phyloP scores from a whole-genome alignment of 192 early-diverging fungal genomes.

The Mortierella antarctica region DNA sequence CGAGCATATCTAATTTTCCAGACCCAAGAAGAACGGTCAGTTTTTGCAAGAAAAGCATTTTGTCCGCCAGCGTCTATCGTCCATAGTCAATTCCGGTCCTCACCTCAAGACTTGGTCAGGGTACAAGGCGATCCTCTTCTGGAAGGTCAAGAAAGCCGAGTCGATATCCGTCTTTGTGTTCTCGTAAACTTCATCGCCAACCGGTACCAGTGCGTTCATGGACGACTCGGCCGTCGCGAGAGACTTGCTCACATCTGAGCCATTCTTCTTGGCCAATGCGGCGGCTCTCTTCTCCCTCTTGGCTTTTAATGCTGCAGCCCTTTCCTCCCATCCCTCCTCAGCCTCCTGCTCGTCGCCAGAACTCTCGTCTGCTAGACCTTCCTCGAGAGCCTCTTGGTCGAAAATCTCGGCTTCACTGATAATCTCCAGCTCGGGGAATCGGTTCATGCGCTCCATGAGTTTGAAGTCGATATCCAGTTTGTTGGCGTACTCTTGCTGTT shows the following conservation, averaged over 20 bases:
- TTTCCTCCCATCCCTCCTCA: slow-evolving; percentile 51
- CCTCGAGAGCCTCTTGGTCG: slow-evolving; percentile 61
- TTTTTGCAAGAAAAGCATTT: neutral
- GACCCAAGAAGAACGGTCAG: too few relatives aligned
- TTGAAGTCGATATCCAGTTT: slow-evolving; percentile 45
- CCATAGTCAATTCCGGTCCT: neutral
- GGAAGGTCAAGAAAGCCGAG: slow-evolving; percentile 89
- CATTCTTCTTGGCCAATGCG: slow-evolving; percentile 33
- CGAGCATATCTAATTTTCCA: slow-evolving; percentile 60
- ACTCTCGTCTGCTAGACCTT: slow-evolving; percentile 52
- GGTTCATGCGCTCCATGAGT: slow-evolving; percentile 29
- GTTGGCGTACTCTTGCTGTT: slow-evolving; percentile 50
- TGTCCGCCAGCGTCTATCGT: neutral
- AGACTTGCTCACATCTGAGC: slow-evolving; percentile 24
- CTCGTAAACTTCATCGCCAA: slow-evolving; percentile 70
- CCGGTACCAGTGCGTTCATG: slow-evolving; percentile 59
- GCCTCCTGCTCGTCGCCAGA: slow-evolving; percentile 51
- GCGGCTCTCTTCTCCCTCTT: slow-evolving; percentile 37
- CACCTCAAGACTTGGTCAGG: slow-evolving; percentile 90
- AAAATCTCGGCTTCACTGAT: slow-evolving; percentile 73
- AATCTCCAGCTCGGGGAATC: slow-evolving; percentile 73
- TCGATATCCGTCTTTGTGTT: slow-evolving; percentile 91
- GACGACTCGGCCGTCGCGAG: slow-evolving; percentile 32
- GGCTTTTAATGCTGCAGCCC: slow-evolving; percentile 36
- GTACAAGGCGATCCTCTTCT: slow-evolving; percentile 78